Evolutionary conservation across 163 green algal species (phyloP).

Genomic region (Chlamydomonas reinhardtii): DNA sequence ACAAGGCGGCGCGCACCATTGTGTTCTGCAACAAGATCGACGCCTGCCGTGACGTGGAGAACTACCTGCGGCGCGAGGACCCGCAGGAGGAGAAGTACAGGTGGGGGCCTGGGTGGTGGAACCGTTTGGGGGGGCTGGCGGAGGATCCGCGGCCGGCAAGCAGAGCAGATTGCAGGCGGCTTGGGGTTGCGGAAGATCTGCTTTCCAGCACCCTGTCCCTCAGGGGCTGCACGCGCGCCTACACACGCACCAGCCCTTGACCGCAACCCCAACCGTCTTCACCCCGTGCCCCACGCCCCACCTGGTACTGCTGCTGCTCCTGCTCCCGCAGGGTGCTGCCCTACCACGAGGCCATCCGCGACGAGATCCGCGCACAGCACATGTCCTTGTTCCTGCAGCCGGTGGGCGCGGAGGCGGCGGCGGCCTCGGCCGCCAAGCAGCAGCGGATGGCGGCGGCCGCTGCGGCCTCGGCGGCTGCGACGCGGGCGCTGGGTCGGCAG

Average conservation of each 20-base stretch:
- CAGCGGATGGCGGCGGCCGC: neutral
- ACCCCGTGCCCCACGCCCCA: no score
- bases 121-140: no score
- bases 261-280: no score
- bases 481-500: neutral
- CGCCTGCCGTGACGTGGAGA: constrained; percentile 92
- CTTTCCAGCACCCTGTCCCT: no score
- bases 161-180: no score
- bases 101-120: constrained; percentile 6
- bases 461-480: neutral
- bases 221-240: no score
- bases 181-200: no score
- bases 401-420: constrained; percentile 1
- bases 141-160: no score
- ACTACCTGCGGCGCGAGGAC: constrained; percentile 77
- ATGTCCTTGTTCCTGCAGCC: constrained; percentile 74
- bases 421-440: neutral
- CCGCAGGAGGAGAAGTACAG: constrained; percentile 41
- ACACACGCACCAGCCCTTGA: no score
- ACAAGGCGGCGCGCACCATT: constrained; percentile 51
- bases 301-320: no score
- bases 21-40: constrained; percentile 99
- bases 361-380: constrained; percentile 59
- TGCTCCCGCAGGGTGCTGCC: constrained; percentile 70
- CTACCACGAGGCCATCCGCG: constrained; percentile 91